Conservation (phyloP, 2,329 filamentous ascomycete species). For the Fusarium paranaense region DNA sequence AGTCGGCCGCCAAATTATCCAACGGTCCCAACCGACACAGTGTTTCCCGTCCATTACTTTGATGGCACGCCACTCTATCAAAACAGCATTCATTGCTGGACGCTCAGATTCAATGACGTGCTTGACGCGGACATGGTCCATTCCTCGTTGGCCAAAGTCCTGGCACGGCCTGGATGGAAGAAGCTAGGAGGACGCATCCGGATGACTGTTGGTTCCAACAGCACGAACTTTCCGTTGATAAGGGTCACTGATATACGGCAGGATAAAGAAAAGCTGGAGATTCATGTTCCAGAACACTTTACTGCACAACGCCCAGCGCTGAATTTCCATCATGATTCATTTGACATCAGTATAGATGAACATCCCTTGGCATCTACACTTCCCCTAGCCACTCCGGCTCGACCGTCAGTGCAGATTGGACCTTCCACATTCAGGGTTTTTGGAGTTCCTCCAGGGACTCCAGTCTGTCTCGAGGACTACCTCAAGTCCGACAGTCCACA, state of each 20-base stretch:
- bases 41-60: slow-evolving; percentile 19
- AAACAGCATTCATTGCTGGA: slow-evolving; percentile 14
- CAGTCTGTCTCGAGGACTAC: slow-evolving; percentile 4
- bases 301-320: slow-evolving; percentile 52
- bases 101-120: slow-evolving; percentile 11
- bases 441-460: neutral
- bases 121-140: slow-evolving; percentile 53
- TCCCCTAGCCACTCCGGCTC: slow-evolving; percentile 41
- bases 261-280: slow-evolving; percentile 42
- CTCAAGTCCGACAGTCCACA: slow-evolving; percentile 14
- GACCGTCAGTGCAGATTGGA: neutral
- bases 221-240: rapidly evolving
- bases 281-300: slow-evolving; percentile 49
- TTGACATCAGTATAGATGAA: slow-evolving; percentile 52
- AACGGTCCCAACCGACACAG: slow-evolving; percentile 12
- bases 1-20: neutral
- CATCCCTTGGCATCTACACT: slow-evolving; percentile 55
- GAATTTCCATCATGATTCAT: slow-evolving; percentile 52
- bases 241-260: neutral
- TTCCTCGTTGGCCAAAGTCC: neutral
- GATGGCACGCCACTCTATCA: slow-evolving; percentile 19
- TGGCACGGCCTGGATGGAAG: slow-evolving; percentile 54
- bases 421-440: neutral
- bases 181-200: slow-evolving; percentile 54
- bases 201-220: neutral